Conservation (phyloP, 257 asterid genomes). For the Solanum neorickii region DNA sequence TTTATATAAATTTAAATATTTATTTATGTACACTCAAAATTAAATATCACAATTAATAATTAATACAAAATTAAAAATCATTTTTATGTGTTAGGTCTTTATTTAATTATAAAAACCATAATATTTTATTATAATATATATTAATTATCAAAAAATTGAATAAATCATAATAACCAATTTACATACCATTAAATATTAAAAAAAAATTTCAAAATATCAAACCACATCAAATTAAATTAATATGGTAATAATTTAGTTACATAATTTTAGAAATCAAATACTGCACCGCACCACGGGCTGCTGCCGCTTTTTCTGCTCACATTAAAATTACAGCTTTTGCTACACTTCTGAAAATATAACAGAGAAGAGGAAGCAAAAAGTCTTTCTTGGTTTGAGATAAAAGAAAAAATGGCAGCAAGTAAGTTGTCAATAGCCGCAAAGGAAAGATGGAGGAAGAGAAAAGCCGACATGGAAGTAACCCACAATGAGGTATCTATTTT, state of each 20-base stretch:
- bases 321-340: background rate
- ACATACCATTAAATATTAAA: no score
- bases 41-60: accelerated
- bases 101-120: no score
- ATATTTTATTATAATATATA: no score
- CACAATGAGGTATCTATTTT: background rate
- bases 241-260: no score
- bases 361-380: background rate
- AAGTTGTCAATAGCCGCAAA: background rate
- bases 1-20: no score
- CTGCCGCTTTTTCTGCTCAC: background rate
- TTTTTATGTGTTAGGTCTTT: no score
- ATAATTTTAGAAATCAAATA: no score
- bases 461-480: background rate
- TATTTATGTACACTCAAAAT: accelerated
- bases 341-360: background rate
- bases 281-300: background rate
- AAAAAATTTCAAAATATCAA: accelerated
- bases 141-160: no score
- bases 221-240: no score
- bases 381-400: background rate
- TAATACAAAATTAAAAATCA: accelerated
- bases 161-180: background rate
- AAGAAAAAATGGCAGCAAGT: background rate
- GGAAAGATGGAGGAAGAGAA: background rate